Conservation (phyloP, 345 rosid genomes). For the Erysimum cheiranthoides region DNA sequence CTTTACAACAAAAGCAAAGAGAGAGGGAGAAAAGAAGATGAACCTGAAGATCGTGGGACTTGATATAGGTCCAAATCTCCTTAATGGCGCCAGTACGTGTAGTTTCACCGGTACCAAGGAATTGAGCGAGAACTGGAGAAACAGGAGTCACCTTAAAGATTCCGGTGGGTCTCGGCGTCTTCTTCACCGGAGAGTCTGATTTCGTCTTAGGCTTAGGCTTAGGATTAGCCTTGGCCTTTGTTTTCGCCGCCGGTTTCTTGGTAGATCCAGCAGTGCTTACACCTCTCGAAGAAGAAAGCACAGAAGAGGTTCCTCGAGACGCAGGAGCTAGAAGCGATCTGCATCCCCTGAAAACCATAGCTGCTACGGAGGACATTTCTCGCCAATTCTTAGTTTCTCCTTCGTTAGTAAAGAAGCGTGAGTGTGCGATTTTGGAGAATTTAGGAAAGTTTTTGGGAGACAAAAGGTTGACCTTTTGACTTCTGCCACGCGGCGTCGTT, state of each 20-base stretch:
- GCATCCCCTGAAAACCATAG: conserved; percentile 68
- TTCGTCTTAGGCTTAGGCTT: conserved; percentile 33
- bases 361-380: conserved; percentile 46
- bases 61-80: conserved; percentile 80
- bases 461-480: conserved; percentile 42
- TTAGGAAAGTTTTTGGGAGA: conserved; percentile 4
- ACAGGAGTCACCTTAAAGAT: conserved; percentile 60
- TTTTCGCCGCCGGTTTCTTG: conserved; percentile 40
- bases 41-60: conserved; percentile 84
- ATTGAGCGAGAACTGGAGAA: conserved; percentile 66
- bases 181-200: conserved; percentile 41
- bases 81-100: conserved; percentile 74
- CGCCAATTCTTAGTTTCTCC: neutral
- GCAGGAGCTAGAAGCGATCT: conserved; percentile 64
- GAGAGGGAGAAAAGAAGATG: neutral
- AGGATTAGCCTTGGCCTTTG: conserved; percentile 24
- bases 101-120: conserved; percentile 68
- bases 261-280: conserved; percentile 33
- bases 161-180: conserved; percentile 50
- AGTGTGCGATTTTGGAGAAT: conserved; percentile 17
- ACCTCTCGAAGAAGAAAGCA: conserved; percentile 11
- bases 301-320: conserved; percentile 35
- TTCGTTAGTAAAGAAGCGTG: neutral
- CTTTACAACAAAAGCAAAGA: neutral
- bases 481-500: conserved; percentile 12